Evolutionary conservation across 257 asterid species (phyloP).

Genomic region (Catharanthus roseus): DNA sequence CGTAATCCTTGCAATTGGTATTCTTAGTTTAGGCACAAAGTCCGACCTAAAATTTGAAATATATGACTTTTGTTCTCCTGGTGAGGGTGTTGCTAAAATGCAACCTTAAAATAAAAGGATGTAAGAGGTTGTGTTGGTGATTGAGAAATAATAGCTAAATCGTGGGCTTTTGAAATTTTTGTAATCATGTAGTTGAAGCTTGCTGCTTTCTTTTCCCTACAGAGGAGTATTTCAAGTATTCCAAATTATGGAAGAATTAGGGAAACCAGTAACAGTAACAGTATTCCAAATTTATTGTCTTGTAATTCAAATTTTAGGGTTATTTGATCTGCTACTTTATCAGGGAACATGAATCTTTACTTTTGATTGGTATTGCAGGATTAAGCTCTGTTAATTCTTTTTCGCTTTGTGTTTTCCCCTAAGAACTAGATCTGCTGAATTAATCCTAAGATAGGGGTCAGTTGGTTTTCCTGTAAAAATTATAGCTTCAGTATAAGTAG

Average conservation of each 20-base stretch:
- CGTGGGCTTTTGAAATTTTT: not conserved
- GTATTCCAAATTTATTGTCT: not conserved
- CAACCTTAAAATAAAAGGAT: not conserved
- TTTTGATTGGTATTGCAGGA: not conserved
- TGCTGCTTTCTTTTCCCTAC: not conserved
- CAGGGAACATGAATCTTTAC: not conserved
- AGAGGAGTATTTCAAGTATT: not conserved
- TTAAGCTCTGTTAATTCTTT: not conserved
- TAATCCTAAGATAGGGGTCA: not conserved
- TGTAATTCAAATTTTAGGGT: not conserved
- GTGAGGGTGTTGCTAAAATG: not conserved
- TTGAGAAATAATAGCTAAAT: not conserved
- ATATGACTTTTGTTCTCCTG: not conserved
- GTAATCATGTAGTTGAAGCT: not conserved
- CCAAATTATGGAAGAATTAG: not conserved
- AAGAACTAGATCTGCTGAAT: not conserved
- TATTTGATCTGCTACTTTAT: not conserved
- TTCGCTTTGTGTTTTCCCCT: not conserved
- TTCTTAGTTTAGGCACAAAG: not conserved
- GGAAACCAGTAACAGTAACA: not conserved
- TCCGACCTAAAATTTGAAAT: not conserved
- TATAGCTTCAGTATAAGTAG: not conserved
- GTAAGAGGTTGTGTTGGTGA: not conserved
- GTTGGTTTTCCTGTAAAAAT: not conserved
- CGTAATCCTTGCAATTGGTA: not conserved